Evolutionary conservation across 2,329 filamentous ascomycete genomes (phyloP).

Genomic region (Ophiostoma sp.): DNA sequence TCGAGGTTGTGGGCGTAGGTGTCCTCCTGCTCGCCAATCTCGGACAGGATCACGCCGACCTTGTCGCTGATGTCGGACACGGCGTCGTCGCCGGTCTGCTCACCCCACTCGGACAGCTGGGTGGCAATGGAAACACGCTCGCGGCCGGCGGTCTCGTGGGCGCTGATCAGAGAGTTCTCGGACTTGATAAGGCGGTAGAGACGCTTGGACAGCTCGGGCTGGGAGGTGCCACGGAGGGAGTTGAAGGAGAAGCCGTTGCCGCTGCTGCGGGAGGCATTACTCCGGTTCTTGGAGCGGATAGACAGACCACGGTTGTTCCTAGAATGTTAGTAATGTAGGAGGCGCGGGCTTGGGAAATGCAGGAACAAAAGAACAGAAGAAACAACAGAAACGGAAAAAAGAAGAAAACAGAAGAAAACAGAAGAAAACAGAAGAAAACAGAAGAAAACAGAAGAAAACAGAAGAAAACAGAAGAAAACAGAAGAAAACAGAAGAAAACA

Average conservation of each 20-base stretch:
- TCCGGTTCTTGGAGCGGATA: constrained; percentile 59
- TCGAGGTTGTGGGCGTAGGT: constrained; percentile 80
- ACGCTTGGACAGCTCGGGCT: constrained; percentile 83
- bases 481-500: not conserved
- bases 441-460: not conserved
- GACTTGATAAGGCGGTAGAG: constrained; percentile 92
- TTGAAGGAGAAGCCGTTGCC: constrained; percentile 71
- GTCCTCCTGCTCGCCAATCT: constrained; percentile 93
- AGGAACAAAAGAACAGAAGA: not conserved
- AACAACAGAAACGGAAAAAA: too few relatives aligned
- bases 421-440: not conserved
- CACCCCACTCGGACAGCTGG: constrained; percentile 95
- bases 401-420: not conserved
- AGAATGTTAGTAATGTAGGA: constrained; percentile 10
- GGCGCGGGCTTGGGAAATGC: too few relatives aligned
- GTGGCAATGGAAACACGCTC: constrained; percentile 80
- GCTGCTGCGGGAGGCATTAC: constrained; percentile 29
- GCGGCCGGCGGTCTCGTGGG: constrained; percentile 77
- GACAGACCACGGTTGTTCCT: constrained; percentile 73
- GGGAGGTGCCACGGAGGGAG: constrained; percentile 75
- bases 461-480: too few relatives aligned
- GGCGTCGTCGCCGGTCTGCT: constrained; percentile 80
- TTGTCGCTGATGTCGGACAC: constrained; percentile 92
- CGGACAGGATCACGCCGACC: constrained; percentile 82
- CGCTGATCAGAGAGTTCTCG: constrained; percentile 79